A percentile compares a stretch with the other conserved stretches of the same genome.
These are phyloP conservation scores for Antitrichia curtipendula DNA, from an alignment of 225 moss, liverwort and hornwort genomes.

Conservation along the genomic window DNA sequence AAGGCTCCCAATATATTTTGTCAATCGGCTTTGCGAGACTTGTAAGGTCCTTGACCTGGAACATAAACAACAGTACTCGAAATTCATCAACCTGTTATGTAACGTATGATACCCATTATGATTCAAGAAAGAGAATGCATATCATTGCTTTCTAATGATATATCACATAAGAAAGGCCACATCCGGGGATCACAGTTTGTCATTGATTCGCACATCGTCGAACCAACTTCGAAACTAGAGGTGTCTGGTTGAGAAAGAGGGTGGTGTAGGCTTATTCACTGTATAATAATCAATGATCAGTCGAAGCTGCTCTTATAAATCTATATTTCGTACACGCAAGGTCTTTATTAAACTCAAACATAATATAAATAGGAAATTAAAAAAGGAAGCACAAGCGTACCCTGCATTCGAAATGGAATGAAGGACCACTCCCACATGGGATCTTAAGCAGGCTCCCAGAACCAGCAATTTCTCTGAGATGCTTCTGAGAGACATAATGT, in stretches of 20 bases:
- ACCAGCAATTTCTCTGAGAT: conserved; percentile 43
- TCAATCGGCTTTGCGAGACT: conserved; percentile 35
- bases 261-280: not conserved
- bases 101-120: not conserved
- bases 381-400: conserved; percentile 3
- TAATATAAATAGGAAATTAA: not conserved
- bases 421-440: conserved; percentile 49
- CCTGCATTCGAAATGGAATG: conserved; percentile 34
- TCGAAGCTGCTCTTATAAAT: not conserved
- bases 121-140: not conserved
- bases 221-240: not conserved
- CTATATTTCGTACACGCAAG: not conserved
- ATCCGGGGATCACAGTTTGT: not conserved
- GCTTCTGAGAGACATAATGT: conserved; percentile 35
- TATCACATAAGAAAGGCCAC: not conserved
- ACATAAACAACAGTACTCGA: not conserved
- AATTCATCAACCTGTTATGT: not conserved
- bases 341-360: not conserved
- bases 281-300: not conserved
- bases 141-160: not conserved
- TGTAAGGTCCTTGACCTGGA: conserved; percentile 24
- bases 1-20: conserved; percentile 48
- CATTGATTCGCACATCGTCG: not conserved
- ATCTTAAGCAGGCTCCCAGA: conserved; percentile 62
- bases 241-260: not conserved